Evolutionary conservation across 768 basidiomycete genomes (phyloP).

Genomic region (Epithele typhae): DNA sequence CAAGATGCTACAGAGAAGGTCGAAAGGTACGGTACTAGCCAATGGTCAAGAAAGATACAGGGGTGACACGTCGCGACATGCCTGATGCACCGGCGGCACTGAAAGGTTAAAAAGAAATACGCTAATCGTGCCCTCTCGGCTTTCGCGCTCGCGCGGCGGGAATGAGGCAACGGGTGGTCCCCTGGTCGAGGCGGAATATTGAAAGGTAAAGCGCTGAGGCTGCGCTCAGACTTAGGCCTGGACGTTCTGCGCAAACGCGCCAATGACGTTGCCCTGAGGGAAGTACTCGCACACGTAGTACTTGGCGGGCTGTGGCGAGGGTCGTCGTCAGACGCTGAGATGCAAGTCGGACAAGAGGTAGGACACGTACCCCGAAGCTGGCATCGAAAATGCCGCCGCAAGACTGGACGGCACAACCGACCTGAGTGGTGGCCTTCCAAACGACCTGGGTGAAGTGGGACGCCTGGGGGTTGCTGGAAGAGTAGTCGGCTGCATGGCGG

Average conservation of each 20-base stretch:
- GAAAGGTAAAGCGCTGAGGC: no score
- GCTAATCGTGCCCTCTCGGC: not conserved
- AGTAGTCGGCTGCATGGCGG: conserved; percentile 42
- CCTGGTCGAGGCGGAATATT: no score
- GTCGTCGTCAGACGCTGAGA: no score
- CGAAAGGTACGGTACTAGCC: no score
- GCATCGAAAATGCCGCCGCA: conserved; percentile 58
- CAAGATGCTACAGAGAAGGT: conserved; percentile 7
- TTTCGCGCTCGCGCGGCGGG: no score
- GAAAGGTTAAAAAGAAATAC: conserved; percentile 5
- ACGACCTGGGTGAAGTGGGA: conserved; percentile 66
- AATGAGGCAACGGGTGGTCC: no score
- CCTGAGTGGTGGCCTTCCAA: conserved; percentile 61
- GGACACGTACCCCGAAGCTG: conserved; percentile 47
- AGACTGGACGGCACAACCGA: conserved; percentile 56
- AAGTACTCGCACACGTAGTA: conserved; percentile 71
- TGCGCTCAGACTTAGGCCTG: conserved; percentile 17
- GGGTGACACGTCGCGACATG: conserved; percentile 15
- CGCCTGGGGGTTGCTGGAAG: conserved; percentile 48
- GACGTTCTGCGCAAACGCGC: conserved; percentile 49
- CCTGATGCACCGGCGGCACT: conserved; percentile 17
- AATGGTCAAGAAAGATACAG: not conserved
- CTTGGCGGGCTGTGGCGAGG: conserved; percentile 39
- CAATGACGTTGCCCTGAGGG: conserved; percentile 59
- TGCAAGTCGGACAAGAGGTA: not conserved